These are phyloP conservation scores for Leishmania arabica DNA, from an alignment of 208 protist species.

Conservation along the genomic window DNA sequence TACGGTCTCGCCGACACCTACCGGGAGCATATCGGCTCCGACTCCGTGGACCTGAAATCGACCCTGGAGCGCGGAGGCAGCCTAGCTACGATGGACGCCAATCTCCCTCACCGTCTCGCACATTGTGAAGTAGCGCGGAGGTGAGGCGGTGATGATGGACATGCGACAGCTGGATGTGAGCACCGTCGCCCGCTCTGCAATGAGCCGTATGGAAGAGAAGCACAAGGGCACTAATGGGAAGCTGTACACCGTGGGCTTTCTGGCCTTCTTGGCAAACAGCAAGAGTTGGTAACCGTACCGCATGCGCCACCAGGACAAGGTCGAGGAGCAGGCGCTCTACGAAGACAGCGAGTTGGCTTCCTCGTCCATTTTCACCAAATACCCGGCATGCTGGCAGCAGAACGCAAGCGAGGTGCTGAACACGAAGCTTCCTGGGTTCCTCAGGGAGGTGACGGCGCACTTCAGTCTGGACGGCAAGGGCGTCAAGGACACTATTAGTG, in stretches of 20 bases:
- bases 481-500: conserved; percentile 30
- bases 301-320: conserved; percentile 58
- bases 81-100: conserved; percentile 37
- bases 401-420: conserved; percentile 46
- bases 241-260: conserved; percentile 45
- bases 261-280: conserved; percentile 46
- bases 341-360: conserved; percentile 10
- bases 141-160: conserved; percentile 12
- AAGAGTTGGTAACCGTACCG: conserved; percentile 52
- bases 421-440: conserved; percentile 40
- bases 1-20: conserved; percentile 23
- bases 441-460: conserved; percentile 34
- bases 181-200: conserved; percentile 32
- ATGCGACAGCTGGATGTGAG: conserved; percentile 48
- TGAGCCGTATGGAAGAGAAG: conserved; percentile 18
- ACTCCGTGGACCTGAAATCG: conserved; percentile 29
- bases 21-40: conserved; percentile 21
- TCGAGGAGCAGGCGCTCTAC: conserved; percentile 30
- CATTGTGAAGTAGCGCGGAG: conserved; percentile 10
- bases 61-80: conserved; percentile 9
- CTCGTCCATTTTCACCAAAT: conserved; percentile 8
- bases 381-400: conserved; percentile 14
- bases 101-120: conserved; percentile 32
- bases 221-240: conserved; percentile 18
- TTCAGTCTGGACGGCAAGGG: conserved; percentile 32